Conservation (phyloP, 257 asterid genomes). For the Primulina tabacum region DNA sequence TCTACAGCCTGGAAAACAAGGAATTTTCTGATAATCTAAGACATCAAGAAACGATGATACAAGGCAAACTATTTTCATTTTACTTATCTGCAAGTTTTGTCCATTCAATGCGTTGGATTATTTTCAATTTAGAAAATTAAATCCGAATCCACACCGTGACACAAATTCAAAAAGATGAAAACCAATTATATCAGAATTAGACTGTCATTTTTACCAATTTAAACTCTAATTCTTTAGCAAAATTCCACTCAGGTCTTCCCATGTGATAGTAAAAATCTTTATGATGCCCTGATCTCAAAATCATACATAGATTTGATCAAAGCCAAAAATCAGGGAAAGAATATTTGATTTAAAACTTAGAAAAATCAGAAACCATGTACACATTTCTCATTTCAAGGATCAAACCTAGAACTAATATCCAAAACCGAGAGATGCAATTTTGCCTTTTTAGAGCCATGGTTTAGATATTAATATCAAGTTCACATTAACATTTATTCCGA, state of each 20-base stretch:
- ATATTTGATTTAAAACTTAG: background rate
- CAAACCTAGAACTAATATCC: background rate
- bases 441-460: conserved; percentile 12
- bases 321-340: background rate
- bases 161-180: background rate
- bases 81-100: background rate
- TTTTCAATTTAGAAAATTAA: background rate
- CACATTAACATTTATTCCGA: too few species aligned
- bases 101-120: background rate
- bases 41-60: too few species aligned
- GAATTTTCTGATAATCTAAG: background rate
- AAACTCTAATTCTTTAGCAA: background rate
- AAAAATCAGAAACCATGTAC: background rate
- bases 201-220: background rate
- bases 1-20: conserved; percentile 18
- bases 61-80: background rate
- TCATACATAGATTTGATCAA: background rate
- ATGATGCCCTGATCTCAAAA: background rate
- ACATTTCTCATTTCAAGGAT: too few species aligned
- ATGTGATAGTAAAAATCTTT: background rate
- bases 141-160: background rate
- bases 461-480: too few species aligned
- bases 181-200: background rate
- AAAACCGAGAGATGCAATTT: background rate
- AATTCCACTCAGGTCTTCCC: background rate